phyloP scores from a whole-genome alignment of 1,139 yeast genomes.

The Yamadazyma trypodendri region DNA sequence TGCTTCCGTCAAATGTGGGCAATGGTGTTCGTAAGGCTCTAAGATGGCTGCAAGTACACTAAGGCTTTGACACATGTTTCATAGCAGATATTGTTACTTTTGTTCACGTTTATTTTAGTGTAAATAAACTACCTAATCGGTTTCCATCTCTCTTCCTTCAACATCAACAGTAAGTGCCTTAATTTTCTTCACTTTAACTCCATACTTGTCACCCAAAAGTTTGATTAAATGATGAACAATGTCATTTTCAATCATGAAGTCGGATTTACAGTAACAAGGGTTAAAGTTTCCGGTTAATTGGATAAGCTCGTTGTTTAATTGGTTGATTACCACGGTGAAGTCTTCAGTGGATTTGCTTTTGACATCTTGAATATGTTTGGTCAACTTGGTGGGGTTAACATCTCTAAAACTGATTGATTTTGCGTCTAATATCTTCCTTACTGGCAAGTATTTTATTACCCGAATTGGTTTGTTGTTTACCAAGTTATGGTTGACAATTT shows the following conservation, averaged over 20 bases:
- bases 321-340: slow-evolving; percentile 55
- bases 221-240: slow-evolving; percentile 52
- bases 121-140: slow-evolving; percentile 12
- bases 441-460: slow-evolving; percentile 68
- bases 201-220: slow-evolving; percentile 67
- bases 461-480: slow-evolving; percentile 74
- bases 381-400: slow-evolving; percentile 59
- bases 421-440: slow-evolving; percentile 51
- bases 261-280: slow-evolving; percentile 88
- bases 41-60: no score
- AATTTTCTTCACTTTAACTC: slow-evolving; percentile 61
- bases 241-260: slow-evolving; percentile 50
- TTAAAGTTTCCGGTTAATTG: slow-evolving; percentile 66
- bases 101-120: no score
- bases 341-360: slow-evolving; percentile 69
- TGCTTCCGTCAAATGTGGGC: no score
- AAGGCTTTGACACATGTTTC: no score
- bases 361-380: slow-evolving; percentile 51
- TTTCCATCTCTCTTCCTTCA: slow-evolving; percentile 16
- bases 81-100: no score
- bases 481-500: slow-evolving; percentile 77
- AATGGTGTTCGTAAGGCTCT: no score
- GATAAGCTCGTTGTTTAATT: slow-evolving; percentile 48
- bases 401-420: slow-evolving; percentile 56
- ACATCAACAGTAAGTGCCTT: slow-evolving; percentile 29